Percentiles rank a stretch among this genome's conserved stretches.
Conservation (phyloP, 2,329 filamentous ascomycete genomes). For the Zelopaecilomyces penicillatus region DNA sequence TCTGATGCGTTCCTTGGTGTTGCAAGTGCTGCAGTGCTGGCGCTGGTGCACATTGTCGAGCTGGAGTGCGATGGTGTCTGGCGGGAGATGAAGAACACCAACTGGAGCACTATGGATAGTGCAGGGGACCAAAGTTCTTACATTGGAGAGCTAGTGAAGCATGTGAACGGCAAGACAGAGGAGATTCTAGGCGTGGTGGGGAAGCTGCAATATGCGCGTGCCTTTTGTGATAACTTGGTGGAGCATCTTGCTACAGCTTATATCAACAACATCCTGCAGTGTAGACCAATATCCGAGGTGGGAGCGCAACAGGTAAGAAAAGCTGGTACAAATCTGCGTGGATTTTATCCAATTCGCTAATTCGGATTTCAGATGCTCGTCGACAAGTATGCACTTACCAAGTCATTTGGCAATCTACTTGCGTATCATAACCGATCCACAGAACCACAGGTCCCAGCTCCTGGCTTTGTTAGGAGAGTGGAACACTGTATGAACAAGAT, state of each 20-base stretch:
- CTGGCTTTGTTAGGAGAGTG: constrained; percentile 76
- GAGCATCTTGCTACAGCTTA: constrained; percentile 76
- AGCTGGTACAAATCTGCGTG: background rate
- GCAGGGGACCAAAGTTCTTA: constrained; percentile 93
- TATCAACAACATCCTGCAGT: constrained; percentile 76
- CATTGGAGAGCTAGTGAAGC: constrained; percentile 69
- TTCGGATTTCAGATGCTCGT: constrained; percentile 65
- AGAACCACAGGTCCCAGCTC: constrained; percentile 32
- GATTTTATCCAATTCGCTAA: constrained; percentile 14
- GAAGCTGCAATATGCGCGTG: constrained; percentile 88
- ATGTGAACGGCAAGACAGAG: constrained; percentile 60
- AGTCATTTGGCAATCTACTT: constrained; percentile 64
- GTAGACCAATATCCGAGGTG: constrained; percentile 83
- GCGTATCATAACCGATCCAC: constrained; percentile 48
- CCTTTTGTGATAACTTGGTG: constrained; percentile 93
- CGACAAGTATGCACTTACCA: constrained; percentile 85
- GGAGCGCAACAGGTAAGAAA: constrained; percentile 74
- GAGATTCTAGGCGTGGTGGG: constrained; percentile 71
- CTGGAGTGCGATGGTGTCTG: constrained; percentile 75
- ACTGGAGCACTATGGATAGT: constrained; percentile 88
- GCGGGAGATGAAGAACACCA: constrained; percentile 95
- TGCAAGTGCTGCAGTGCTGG: constrained; percentile 75
- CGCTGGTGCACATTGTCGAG: constrained; percentile 78
- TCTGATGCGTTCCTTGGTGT: constrained; percentile 94
- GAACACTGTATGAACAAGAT: constrained; percentile 76